Conservation (phyloP, 164 flowering plant species). For the Platanus orientalis region DNA sequence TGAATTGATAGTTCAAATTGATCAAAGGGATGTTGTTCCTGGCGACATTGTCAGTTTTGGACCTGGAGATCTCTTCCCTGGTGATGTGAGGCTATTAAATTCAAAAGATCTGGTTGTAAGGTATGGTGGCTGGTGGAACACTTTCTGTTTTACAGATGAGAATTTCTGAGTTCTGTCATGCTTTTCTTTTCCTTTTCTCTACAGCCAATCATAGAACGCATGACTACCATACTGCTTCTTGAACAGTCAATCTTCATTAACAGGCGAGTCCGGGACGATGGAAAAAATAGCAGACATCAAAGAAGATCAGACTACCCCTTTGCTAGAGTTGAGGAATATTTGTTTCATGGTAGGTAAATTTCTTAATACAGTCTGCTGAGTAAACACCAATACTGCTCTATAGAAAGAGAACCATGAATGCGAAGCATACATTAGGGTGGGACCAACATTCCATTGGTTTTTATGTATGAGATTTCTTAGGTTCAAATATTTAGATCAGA, state of each 20-base stretch:
- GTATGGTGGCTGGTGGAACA: conserved; percentile 25
- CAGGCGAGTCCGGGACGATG: conserved; percentile 67
- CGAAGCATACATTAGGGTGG: too few relatives aligned
- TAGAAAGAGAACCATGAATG: too few relatives aligned
- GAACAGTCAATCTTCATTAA: conserved; percentile 81
- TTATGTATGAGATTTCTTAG: too few relatives aligned
- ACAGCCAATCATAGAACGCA: conserved; percentile 16
- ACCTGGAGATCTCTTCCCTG: conserved; percentile 81
- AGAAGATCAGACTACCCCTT: conserved; percentile 57
- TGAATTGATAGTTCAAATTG: conserved; percentile 66
- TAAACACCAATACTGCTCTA: too few relatives aligned
- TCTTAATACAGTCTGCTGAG: too few relatives aligned
- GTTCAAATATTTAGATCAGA: too few relatives aligned
- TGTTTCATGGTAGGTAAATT: conserved; percentile 67
- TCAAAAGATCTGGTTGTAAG: conserved; percentile 73
- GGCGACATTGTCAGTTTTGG: conserved; percentile 67
- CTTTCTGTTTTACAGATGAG: neutral
- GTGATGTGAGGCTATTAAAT: conserved; percentile 62
- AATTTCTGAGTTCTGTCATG: conserved; percentile 13
- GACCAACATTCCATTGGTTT: too few relatives aligned
- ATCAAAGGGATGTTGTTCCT: conserved; percentile 73
- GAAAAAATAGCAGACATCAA: conserved; percentile 58
- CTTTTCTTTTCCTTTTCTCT: conserved; percentile 10
- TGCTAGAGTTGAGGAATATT: conserved; percentile 69
- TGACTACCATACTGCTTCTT: conserved; percentile 41